A percentile compares a stretch with the other conserved stretches of the same genome.
phyloP scores from a whole-genome alignment of 768 basidiomycete species.

The Lyophyllum decastes region DNA sequence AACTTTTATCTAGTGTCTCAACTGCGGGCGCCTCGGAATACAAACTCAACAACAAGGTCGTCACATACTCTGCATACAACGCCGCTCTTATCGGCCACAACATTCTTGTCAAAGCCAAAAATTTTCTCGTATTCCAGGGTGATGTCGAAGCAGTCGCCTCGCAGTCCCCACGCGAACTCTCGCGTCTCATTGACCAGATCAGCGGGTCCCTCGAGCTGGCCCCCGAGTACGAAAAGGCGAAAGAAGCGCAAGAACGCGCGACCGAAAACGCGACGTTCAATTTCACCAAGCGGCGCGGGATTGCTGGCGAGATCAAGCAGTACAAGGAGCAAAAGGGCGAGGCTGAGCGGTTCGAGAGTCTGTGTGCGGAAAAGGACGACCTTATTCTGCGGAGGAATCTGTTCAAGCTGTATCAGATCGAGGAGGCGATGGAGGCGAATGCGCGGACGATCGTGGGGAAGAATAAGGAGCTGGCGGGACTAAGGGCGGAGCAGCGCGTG shows the following conservation, averaged over 20 bases:
- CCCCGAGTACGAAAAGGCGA: constrained; percentile 85
- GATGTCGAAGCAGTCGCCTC: constrained; percentile 98
- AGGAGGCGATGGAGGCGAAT: constrained; percentile 76
- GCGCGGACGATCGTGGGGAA: constrained; percentile 68
- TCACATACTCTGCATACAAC: constrained; percentile 90
- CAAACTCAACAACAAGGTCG: constrained; percentile 75
- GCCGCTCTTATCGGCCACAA: constrained; percentile 85
- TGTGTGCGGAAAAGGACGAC: constrained; percentile 83
- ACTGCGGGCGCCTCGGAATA: constrained; percentile 89
- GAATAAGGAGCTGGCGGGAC: constrained; percentile 67
- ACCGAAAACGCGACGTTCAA: constrained; percentile 95
- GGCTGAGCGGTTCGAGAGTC: constrained; percentile 81
- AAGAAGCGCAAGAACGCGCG: constrained; percentile 83
- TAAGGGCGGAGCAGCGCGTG: constrained; percentile 67
- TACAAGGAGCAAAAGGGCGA: constrained; percentile 97
- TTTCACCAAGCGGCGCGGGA: constrained; percentile 91
- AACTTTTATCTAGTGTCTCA: constrained; percentile 66
- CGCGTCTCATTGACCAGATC: constrained; percentile 93
- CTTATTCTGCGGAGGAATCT: constrained; percentile 80
- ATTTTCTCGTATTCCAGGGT: constrained; percentile 98
- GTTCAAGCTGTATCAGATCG: constrained; percentile 89
- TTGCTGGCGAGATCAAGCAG: constrained; percentile 93
- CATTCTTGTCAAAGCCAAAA: constrained; percentile 98
- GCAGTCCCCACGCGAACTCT: constrained; percentile 88
- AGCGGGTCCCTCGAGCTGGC: constrained; percentile 91